Evolutionary conservation across 2,329 filamentous ascomycete species (phyloP).

Genomic region (Diaporthe citrichinensis): DNA sequence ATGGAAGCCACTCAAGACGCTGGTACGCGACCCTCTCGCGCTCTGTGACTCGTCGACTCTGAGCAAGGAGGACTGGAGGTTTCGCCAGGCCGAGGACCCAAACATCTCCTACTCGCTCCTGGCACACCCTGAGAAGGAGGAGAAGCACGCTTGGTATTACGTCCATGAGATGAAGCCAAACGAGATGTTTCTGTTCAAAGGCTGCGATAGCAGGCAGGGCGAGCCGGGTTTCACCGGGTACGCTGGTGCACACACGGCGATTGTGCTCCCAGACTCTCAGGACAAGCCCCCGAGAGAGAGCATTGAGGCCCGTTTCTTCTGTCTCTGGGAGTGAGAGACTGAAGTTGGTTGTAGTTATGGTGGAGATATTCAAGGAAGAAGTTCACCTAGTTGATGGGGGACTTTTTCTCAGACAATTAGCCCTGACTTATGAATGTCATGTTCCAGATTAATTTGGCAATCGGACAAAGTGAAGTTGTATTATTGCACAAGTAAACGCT

Average conservation of each 20-base stretch:
- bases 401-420: background rate
- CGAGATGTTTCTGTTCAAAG: slow-evolving; percentile 73
- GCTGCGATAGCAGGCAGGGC: slow-evolving; percentile 64
- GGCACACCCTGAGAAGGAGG: background rate
- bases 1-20: slow-evolving; percentile 64
- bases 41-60: slow-evolving; percentile 57
- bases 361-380: background rate
- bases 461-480: background rate
- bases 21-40: slow-evolving; percentile 58
- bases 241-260: slow-evolving; percentile 46
- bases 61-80: slow-evolving; percentile 55
- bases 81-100: slow-evolving; percentile 53
- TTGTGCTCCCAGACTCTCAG: slow-evolving; percentile 22
- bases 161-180: slow-evolving; percentile 64
- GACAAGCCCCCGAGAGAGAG: slow-evolving; percentile 31
- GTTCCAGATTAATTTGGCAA: background rate
- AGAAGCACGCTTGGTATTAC: slow-evolving; percentile 62
- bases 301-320: slow-evolving; percentile 32
- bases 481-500: background rate
- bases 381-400: too few species aligned
- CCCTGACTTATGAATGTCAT: background rate
- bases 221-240: slow-evolving; percentile 30
- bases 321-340: slow-evolving; percentile 25
- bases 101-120: slow-evolving; percentile 12
- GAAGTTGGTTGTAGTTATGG: background rate